Evolutionary conservation across 768 basidiomycete genomes (phyloP), one percentile per base, ranked within the genome.

Genomic region (Gloeopeniophorella convolvens): DNA sequence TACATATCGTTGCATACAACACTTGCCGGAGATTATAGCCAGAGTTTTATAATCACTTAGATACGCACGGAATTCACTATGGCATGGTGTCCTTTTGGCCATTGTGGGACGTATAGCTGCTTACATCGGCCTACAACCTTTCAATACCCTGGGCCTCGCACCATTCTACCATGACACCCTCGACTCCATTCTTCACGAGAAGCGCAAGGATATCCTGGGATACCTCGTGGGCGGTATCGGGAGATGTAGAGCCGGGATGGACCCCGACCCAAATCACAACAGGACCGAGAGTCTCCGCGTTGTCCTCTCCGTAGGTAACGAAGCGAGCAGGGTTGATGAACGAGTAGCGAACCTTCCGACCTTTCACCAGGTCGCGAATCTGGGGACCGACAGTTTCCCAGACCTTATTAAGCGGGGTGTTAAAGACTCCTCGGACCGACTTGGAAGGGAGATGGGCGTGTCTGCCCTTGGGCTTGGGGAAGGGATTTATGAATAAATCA

Each of bases 91-190:
- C n/a, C n/a, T n/a, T n/a, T n/a, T n/a, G n/a, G n/a, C n/a, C n/a
- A n/a, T n/a, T n/a, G n/a, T n/a, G n/a, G n/a, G n/a, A n/a, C n/a
- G n/a, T n/a, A n/a, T n/a, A n/a, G n/a, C n/a, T n/a, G n/a, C n/a
- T n/a, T n/a, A n/a, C n/a, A n/a, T n/a, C n/a, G n/a, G n/a, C n/a
- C n/a, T n/a, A n/a, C n/a, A n/a, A n/a, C n/a, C n/a, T n/a, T n/a
- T n/a, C n/a, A n/a, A n/a, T n/a, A n/a, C n/a, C n/a, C n/a, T n/a
- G n/a, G n/a, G 28, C 49, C 45, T 51, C 55, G 4, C 21, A 12
- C 55, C 50, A 52, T 45, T 56, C 55, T 8, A 56, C 42, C 0
- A 52, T 50, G 3, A 8, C 45, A n/a, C 13, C 55, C 20, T 56
- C 31, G 10, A 48, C 35, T 34, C 42, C 45, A 16, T 48, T 20